These are phyloP conservation scores for Podospora comata DNA, from an alignment of 495 filamentous ascomycete genomes.

Conservation along the genomic window DNA sequence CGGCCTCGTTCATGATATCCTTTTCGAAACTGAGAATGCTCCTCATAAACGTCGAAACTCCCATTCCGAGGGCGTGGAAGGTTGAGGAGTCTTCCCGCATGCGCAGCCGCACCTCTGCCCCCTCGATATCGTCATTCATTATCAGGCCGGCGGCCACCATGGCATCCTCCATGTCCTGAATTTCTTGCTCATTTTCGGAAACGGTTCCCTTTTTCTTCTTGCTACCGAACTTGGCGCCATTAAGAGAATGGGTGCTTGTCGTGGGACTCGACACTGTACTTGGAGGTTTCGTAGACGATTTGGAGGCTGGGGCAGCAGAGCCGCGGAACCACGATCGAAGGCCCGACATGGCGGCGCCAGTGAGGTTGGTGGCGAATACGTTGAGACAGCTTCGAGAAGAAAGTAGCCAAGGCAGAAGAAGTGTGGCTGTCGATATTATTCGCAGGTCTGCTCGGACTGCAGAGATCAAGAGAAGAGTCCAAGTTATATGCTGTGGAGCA, in stretches of 20 bases:
- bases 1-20: constrained; percentile 86
- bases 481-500: background rate
- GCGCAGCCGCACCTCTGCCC: constrained; percentile 70
- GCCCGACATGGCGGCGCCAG: constrained; percentile 25
- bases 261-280: constrained; percentile 26
- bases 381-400: background rate
- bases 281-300: constrained; percentile 20
- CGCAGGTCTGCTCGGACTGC: background rate
- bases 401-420: background rate
- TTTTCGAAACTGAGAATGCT: constrained; percentile 91
- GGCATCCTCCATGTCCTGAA: constrained; percentile 47
- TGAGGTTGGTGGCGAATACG: background rate
- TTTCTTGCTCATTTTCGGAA: constrained; percentile 26
- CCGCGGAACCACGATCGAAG: constrained; percentile 36
- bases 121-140: constrained; percentile 91
- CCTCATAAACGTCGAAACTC: constrained; percentile 77
- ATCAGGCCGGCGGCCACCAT: constrained; percentile 55
- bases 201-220: constrained; percentile 27
- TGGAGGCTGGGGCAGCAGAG: constrained; percentile 22
- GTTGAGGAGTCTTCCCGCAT: constrained; percentile 71
- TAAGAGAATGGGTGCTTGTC: constrained; percentile 23
- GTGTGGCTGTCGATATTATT: background rate
- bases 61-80: constrained; percentile 86
- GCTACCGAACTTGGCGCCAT: constrained; percentile 8
- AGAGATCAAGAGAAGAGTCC: background rate